These are phyloP conservation scores for Umbelopsis ramanniana DNA, from an alignment of 192 early-diverging fungal species.

Conservation along the genomic window DNA sequence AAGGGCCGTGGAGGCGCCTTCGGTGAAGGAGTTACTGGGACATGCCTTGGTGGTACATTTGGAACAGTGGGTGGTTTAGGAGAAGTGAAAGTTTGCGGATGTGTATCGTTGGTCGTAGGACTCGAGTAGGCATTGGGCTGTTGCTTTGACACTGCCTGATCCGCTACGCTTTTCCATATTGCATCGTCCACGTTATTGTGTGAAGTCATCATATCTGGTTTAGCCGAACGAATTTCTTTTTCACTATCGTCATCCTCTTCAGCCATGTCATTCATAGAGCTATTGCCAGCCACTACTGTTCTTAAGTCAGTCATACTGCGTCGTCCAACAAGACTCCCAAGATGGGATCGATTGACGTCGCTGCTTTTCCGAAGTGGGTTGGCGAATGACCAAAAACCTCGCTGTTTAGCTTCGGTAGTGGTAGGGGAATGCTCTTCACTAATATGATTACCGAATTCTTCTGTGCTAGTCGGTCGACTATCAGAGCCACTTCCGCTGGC, in stretches of 20 bases:
- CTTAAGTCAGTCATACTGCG: constrained; percentile 11
- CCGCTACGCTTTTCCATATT: constrained; percentile 11
- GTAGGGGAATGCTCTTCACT: constrained; percentile 8
- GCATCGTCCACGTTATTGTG: background rate
- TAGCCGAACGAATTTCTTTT: background rate
- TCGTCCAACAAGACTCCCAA: constrained; percentile 7
- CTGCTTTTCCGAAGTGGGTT: background rate
- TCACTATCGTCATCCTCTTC: background rate
- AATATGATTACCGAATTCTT: constrained; percentile 22
- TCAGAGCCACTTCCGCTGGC: constrained; percentile 36
- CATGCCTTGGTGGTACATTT: constrained; percentile 9
- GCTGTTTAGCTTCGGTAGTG: constrained; percentile 1
- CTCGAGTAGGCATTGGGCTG: background rate
- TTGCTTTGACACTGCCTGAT: constrained; percentile 12
- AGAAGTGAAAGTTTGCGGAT: background rate
- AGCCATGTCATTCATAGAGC: too few species aligned
- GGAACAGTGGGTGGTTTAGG: constrained; percentile 24
- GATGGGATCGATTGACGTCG: constrained; percentile 4
- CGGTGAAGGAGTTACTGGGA: background rate
- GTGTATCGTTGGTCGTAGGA: background rate
- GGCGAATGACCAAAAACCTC: constrained; percentile 18
- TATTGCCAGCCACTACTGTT: background rate
- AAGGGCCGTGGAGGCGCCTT: background rate
- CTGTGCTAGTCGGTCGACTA: constrained; percentile 37
- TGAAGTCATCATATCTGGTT: background rate